Percentiles rank a stretch among this genome's conserved stretches.
These are phyloP conservation scores for Monilinia polystroma DNA, from an alignment of 2,329 filamentous ascomycete species.

Conservation along the genomic window DNA sequence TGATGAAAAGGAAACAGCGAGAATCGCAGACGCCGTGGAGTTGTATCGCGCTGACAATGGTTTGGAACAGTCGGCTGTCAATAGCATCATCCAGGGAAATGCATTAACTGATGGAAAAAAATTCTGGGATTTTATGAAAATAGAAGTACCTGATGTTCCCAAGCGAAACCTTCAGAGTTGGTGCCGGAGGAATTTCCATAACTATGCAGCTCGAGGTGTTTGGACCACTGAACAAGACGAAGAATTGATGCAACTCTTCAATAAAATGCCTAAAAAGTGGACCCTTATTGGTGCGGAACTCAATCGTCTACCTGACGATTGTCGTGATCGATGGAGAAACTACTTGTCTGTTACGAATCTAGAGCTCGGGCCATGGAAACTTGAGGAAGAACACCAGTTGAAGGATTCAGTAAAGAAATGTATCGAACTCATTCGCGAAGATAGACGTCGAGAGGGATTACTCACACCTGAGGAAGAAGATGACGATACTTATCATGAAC, in stretches of 20 bases:
- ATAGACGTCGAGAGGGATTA: constrained; percentile 30
- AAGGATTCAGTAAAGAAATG: constrained; percentile 52
- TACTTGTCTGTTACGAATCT: constrained; percentile 57
- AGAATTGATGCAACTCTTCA: constrained; percentile 49
- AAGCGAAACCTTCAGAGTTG: constrained; percentile 55
- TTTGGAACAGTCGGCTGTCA: constrained; percentile 49
- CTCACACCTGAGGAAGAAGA: constrained; percentile 37
- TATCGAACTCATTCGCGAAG: constrained; percentile 49
- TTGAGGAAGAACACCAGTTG: constrained; percentile 53
- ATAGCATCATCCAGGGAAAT: constrained; percentile 45
- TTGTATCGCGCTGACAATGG: constrained; percentile 46
- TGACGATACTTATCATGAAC: constrained; percentile 44
- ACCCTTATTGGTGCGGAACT: constrained; percentile 59
- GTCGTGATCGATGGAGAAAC: constrained; percentile 69
- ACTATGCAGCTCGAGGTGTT: constrained; percentile 57
- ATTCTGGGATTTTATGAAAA: constrained; percentile 52
- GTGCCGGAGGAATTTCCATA: constrained; percentile 64
- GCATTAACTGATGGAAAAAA: constrained; percentile 39
- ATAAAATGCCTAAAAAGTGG: constrained; percentile 55
- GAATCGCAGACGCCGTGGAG: constrained; percentile 40
- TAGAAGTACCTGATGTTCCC: constrained; percentile 51
- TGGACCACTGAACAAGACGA: constrained; percentile 62
- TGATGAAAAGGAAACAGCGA: constrained; percentile 8
- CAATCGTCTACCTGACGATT: constrained; percentile 63
- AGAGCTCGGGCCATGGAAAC: constrained; percentile 57